phyloP scores from a whole-genome alignment of 1,284 basidiomycete genomes.

The Sanguinoderma infundibulare region DNA sequence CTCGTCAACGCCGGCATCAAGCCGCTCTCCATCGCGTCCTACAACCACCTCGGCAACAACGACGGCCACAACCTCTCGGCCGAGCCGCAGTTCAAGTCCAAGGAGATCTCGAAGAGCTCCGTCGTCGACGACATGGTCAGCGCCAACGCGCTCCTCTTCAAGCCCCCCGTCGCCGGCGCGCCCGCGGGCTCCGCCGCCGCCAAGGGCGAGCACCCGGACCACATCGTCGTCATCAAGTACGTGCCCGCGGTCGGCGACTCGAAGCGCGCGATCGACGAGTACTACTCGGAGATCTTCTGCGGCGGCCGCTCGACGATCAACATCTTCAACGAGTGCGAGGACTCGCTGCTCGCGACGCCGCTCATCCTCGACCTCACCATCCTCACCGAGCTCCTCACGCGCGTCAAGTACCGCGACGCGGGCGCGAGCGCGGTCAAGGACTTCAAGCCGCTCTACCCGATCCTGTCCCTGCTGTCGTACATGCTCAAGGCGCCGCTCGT shows the following conservation, averaged over 20 bases:
- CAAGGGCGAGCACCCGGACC: constrained; percentile 96
- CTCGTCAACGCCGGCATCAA: constrained; percentile 99
- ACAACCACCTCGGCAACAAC: constrained; percentile 99
- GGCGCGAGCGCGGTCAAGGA: constrained; percentile 45
- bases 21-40: constrained; percentile 94
- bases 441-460: constrained; percentile 85
- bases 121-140: constrained; percentile 98
- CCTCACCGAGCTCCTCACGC: constrained; percentile 93
- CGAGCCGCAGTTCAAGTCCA: constrained; percentile 96
- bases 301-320: constrained; percentile 85
- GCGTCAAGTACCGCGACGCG: constrained; percentile 83
- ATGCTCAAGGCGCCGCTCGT: constrained; percentile 98
- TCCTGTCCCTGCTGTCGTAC: constrained; percentile 90
- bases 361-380: constrained; percentile 95
- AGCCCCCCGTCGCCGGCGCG: constrained; percentile 64
- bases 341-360: constrained; percentile 95
- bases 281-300: constrained; percentile 93
- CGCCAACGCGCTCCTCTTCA: constrained; percentile 90
- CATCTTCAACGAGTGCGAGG: constrained; percentile 98
- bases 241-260: constrained; percentile 95
- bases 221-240: constrained; percentile 96
- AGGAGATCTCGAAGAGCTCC: constrained; percentile 96
- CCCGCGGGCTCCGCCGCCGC: constrained; percentile 65
- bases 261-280: constrained; percentile 98
- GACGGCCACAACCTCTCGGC: constrained; percentile 93